Percentiles rank a stretch among this genome's conserved stretches.
phyloP scores from a whole-genome alignment of 495 filamentous ascomycete genomes.

The Hyaloscypha finlandica region DNA sequence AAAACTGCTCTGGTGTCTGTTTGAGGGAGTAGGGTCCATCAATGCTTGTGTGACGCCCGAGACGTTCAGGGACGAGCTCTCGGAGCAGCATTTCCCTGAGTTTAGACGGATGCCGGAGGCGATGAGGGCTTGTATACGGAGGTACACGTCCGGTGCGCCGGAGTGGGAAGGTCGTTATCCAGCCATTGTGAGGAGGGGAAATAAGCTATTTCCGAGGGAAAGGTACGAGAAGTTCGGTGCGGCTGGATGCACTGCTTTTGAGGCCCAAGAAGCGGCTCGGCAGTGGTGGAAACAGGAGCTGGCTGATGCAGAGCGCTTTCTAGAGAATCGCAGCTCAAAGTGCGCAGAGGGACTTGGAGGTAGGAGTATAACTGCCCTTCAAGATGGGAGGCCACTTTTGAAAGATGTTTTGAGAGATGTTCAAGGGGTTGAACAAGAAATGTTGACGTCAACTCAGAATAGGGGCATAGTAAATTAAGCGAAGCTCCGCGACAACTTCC shows the following conservation, averaged over 20 bases:
- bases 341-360: too few relatives aligned
- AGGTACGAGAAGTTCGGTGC: not conserved
- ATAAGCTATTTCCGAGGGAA: not conserved
- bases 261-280: not conserved
- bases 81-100: not conserved
- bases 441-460: too few relatives aligned
- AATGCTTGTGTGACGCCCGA: not conserved
- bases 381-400: too few relatives aligned
- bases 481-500: too few relatives aligned
- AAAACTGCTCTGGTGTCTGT: constrained; percentile 1
- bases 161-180: not conserved
- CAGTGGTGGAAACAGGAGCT: not conserved
- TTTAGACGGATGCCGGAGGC: not conserved
- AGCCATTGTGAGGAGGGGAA: not conserved
- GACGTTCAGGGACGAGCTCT: not conserved
- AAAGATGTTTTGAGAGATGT: too few relatives aligned
- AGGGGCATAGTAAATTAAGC: too few relatives aligned
- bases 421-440: too few relatives aligned
- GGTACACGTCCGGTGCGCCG: not conserved
- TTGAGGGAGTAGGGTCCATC: not conserved
- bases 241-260: not conserved
- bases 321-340: too few relatives aligned
- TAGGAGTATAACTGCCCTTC: too few relatives aligned
- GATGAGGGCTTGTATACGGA: not conserved
- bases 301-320: too few relatives aligned